Evolutionary conservation across 108 stramenopile species (phyloP).

Genomic region (Skeletonema grethae): DNA sequence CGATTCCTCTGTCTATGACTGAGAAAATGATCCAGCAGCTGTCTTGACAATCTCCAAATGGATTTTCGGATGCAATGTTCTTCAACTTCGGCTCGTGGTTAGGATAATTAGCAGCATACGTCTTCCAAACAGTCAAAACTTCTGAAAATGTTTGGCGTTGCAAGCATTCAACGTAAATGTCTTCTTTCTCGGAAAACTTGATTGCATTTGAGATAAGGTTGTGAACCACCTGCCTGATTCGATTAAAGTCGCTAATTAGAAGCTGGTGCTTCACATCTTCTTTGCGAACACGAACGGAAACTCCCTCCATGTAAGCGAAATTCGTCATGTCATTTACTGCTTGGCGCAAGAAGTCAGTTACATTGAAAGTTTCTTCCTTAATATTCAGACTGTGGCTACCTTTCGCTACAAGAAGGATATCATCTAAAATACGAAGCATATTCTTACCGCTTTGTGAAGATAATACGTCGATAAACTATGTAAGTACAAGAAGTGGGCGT

Average conservation of each 20-base stretch:
- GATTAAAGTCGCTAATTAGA: conserved; percentile 10
- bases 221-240: conserved; percentile 30
- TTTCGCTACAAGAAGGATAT: conserved; percentile 38
- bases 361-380: conserved; percentile 13
- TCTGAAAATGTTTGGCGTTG: conserved; percentile 22
- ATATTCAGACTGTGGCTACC: conserved; percentile 21
- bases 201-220: conserved; percentile 33
- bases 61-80: neutral
- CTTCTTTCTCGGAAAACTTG: conserved; percentile 35
- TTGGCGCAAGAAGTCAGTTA: conserved; percentile 18
- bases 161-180: conserved; percentile 23
- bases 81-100: conserved; percentile 18
- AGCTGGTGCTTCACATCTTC: conserved; percentile 11
- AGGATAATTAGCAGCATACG: conserved; percentile 34
- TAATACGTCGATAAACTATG: neutral
- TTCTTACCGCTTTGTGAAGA: conserved; percentile 13
- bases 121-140: conserved; percentile 33
- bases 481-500: neutral
- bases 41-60: conserved; percentile 6
- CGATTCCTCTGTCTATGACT: conserved; percentile 41
- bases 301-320: conserved; percentile 19
- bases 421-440: conserved; percentile 41
- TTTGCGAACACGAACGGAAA: conserved; percentile 6
- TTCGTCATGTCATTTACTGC: conserved; percentile 18
- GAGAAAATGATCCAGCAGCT: conserved; percentile 29